Evolutionary conservation across 345 rosid genomes (phyloP).

Genomic region (Gynandropsis gynandra): DNA sequence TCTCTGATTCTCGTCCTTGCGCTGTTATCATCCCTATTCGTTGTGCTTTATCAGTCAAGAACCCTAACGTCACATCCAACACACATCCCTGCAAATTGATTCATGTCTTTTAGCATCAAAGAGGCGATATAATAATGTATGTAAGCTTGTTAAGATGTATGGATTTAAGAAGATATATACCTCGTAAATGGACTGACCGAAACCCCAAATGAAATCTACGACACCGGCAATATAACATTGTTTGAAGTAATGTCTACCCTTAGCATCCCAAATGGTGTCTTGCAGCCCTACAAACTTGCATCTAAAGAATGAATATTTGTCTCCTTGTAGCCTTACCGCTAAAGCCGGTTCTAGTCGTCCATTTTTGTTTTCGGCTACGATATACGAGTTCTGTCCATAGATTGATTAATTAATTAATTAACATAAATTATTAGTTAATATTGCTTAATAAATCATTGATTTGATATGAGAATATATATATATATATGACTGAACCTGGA

Average conservation of each 20-base stretch:
- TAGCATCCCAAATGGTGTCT: slow-evolving; percentile 51
- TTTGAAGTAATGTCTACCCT: slow-evolving; percentile 41
- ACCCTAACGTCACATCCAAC: too few relatives aligned
- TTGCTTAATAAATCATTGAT: too few relatives aligned
- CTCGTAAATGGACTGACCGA: slow-evolving; percentile 49
- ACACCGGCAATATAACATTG: slow-evolving; percentile 53
- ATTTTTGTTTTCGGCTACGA: too few relatives aligned
- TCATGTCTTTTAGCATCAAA: too few relatives aligned
- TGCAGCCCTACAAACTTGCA: slow-evolving; percentile 50
- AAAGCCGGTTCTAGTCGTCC: slow-evolving; percentile 34
- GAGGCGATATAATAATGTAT: not conserved
- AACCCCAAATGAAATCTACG: slow-evolving; percentile 47
- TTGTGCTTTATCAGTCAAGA: too few relatives aligned
- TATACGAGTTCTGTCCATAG: slow-evolving; percentile 41
- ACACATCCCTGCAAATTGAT: too few relatives aligned
- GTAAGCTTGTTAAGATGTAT: too few relatives aligned
- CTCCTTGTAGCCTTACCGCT: slow-evolving; percentile 40
- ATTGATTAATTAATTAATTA: too few relatives aligned
- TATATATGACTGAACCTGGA: slow-evolving; percentile 31
- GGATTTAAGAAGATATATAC: slow-evolving; percentile 15
- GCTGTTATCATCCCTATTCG: too few relatives aligned
- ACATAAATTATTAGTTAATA: too few relatives aligned
- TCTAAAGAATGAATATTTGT: slow-evolving; percentile 40
- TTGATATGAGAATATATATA: too few relatives aligned
- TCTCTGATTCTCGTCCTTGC: too few relatives aligned